phyloP scores from a whole-genome alignment of 345 rosid genomes.

The Euclidium syriacum region DNA sequence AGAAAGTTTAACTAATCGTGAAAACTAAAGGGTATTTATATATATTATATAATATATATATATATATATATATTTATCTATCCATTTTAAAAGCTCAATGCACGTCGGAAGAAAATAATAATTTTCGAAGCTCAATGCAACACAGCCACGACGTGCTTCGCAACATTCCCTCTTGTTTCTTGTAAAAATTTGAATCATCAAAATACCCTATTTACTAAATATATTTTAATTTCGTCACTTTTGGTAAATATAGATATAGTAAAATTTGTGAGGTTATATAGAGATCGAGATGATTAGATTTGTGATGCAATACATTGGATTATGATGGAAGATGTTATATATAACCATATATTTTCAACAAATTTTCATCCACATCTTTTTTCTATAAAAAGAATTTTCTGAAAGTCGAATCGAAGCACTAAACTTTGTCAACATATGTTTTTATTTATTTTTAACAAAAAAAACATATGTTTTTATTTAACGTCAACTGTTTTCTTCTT shows the following conservation, averaged over 20 bases:
- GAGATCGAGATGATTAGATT: too few species aligned
- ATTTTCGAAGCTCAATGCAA: slow-evolving; percentile 22
- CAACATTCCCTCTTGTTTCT: slow-evolving; percentile 26
- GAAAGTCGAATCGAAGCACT: too few species aligned
- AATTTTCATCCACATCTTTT: too few species aligned
- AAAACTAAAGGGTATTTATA: background rate
- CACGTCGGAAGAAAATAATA: slow-evolving; percentile 21
- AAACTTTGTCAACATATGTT: too few species aligned
- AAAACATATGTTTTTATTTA: too few species aligned
- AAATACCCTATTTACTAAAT: background rate
- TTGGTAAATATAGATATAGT: background rate
- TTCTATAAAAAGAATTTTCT: too few species aligned
- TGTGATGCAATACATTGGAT: too few species aligned
- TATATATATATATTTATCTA: background rate
- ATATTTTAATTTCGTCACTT: background rate
- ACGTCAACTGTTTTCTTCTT: too few species aligned
- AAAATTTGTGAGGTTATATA: background rate
- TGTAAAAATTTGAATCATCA: background rate
- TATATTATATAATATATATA: background rate
- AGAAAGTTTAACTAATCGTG: background rate
- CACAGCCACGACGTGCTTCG: slow-evolving; percentile 17
- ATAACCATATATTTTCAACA: too few species aligned
- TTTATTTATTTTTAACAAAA: too few species aligned
- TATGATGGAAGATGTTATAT: too few species aligned
- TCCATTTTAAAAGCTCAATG: slow-evolving; percentile 14